Conservation (phyloP, 306 rosid species). For the Malus sieversii region DNA sequence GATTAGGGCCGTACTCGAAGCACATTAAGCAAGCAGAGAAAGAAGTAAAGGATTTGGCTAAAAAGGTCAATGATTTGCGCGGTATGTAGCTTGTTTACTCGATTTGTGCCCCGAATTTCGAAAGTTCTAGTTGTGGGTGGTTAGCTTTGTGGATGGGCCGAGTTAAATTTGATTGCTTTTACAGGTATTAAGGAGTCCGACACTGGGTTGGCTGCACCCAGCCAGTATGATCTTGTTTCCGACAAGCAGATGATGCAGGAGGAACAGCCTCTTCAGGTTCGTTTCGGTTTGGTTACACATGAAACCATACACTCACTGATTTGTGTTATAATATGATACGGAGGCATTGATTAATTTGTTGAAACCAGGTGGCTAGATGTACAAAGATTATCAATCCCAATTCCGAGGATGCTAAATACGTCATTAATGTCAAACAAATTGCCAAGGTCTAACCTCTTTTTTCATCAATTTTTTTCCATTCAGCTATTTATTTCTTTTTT, state of each 20-base stretch:
- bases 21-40: conserved; percentile 79
- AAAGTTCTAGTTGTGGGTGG: not conserved
- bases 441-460: conserved; percentile 56
- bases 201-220: conserved; percentile 98
- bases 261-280: conserved; percentile 98
- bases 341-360: conserved; percentile 14
- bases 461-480: not conserved
- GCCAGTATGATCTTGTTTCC: conserved; percentile 99
- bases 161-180: not conserved
- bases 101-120: not conserved
- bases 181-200: conserved; percentile 97
- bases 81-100: conserved; percentile 39
- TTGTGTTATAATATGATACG: conserved; percentile 3
- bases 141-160: not conserved
- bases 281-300: not conserved
- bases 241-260: conserved; percentile 99
- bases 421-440: conserved; percentile 93
- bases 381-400: conserved; percentile 96
- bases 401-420: conserved; percentile 95
- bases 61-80: conserved; percentile 86
- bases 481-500: not conserved
- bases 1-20: conserved; percentile 89
- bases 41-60: conserved; percentile 94
- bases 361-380: conserved; percentile 87
- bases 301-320: not conserved